phyloP scores from a whole-genome alignment of 169 alveolate species.

The Theileria orientalis region DNA sequence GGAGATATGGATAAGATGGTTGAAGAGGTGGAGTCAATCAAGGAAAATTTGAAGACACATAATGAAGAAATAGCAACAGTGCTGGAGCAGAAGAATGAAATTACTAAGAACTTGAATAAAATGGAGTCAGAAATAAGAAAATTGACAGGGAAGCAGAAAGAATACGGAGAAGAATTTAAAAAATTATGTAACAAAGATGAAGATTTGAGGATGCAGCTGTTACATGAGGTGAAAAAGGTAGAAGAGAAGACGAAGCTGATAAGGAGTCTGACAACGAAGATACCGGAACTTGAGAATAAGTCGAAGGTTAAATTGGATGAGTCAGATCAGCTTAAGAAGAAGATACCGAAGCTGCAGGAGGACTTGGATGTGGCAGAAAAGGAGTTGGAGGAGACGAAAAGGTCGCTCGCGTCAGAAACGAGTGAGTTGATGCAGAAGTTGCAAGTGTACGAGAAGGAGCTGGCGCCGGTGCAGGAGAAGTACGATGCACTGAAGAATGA shows the following conservation, averaged over 20 bases:
- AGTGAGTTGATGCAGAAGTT: conserved; percentile 50
- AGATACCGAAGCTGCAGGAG: conserved; percentile 62
- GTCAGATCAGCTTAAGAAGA: conserved; percentile 55
- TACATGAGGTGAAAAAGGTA: conserved; percentile 70
- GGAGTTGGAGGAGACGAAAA: conserved; percentile 63
- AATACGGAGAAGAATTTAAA: conserved; percentile 72
- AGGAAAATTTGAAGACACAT: conserved; percentile 40
- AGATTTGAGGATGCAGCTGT: conserved; percentile 73
- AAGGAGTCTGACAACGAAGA: conserved; percentile 64
- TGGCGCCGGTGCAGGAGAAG: conserved; percentile 74
- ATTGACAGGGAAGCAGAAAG: conserved; percentile 58
- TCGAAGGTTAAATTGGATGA: conserved; percentile 56
- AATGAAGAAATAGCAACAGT: conserved; percentile 56
- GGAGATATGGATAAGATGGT: conserved; percentile 42
- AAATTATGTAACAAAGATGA: conserved; percentile 71
- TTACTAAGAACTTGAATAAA: conserved; percentile 49
- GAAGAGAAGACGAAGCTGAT: conserved; percentile 68
- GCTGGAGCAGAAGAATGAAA: conserved; percentile 65
- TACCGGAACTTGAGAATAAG: conserved; percentile 60
- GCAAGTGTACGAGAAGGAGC: conserved; percentile 56
- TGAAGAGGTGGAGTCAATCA: conserved; percentile 52
- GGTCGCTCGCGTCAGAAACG: conserved; percentile 60
- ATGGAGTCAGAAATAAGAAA: conserved; percentile 72
- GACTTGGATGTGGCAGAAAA: conserved; percentile 70
- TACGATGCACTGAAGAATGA: conserved; percentile 59